Base-by-base conservation (phyloP, 2,329 filamentous ascomycete species). In the Fusarium multiceps region DNA sequence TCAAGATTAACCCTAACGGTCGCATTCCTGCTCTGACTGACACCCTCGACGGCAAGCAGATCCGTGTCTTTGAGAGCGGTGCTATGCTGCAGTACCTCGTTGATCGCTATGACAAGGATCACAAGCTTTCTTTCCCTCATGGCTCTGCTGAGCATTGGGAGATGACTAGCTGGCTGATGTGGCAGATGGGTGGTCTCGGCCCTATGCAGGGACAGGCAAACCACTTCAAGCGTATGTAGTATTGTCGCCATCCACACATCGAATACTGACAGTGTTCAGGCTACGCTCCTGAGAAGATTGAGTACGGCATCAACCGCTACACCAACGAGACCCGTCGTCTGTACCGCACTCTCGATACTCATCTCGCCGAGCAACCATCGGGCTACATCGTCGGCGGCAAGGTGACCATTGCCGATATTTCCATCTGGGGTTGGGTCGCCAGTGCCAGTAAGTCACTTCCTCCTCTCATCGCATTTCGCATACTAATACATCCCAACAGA, bases 1-100 rank as follows among this genome's bases (percentile, higher is more conserved):
- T 97, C 28, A 89, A 90, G 55, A 97, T 97, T 82, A 97, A 97
- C 81, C 94, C 94, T 69, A 97, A 97, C 79, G 94, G 94, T 69
- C 92, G 94, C 72, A 97, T 97, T 74, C 94, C 94, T 6, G 94
- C 94, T 60, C 75, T 97, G 53, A 96, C 92, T 10, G 94, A 97
- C 80, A 92, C 85, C 9, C 91, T 92, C 78, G 90, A 96, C 78
- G 92, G 93, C 72, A 83, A 91, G 78, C 83, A 84, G 34, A 93
- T 97, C 77, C 86, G 87, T 60, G 79, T 97, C 20, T 97, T 97
- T 76, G 94, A 97, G 81, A 92, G 89, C 68, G 93, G 93, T 60
- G 88, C 90, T 69, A 96, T 97, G 77, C 84, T 97, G 82, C 89
- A 94, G 79, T 97, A 97, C 78, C 87, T 97, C 8, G 89, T 92